A percentile compares a stretch with the other conserved stretches of the same genome.
Conservation (phyloP, 257 asterid species). For the Cynanchum wilfordii region DNA sequence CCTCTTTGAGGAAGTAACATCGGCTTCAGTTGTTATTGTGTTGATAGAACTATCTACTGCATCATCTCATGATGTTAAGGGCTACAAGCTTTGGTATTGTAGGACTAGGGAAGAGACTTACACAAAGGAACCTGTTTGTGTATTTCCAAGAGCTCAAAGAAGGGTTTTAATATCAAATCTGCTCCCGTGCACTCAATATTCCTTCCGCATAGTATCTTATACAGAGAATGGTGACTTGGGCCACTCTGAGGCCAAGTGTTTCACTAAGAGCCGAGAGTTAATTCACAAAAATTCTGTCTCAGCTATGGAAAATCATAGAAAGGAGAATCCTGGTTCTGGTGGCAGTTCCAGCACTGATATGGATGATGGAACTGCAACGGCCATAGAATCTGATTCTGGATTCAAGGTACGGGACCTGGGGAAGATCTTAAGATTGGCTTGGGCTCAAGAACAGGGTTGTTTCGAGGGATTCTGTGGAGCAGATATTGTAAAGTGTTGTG, state of each 20-base stretch:
- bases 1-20: constrained; percentile 68
- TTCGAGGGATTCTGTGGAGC: constrained; percentile 47
- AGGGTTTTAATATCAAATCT: constrained; percentile 70
- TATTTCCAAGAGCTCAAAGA: constrained; percentile 68
- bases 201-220: constrained; percentile 67
- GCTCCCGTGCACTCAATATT: constrained; percentile 77
- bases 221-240: constrained; percentile 60
- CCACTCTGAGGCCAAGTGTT: constrained; percentile 80
- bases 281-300: constrained; percentile 39
- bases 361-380: constrained; percentile 29
- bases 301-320: constrained; percentile 29
- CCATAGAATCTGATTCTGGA: constrained; percentile 66
- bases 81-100: constrained; percentile 89
- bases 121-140: constrained; percentile 58
- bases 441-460: constrained; percentile 60
- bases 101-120: constrained; percentile 62
- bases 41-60: constrained; percentile 56
- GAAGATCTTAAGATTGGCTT: constrained; percentile 55
- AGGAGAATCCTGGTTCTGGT: constrained; percentile 42
- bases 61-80: constrained; percentile 46
- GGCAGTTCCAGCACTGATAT: constrained; percentile 51
- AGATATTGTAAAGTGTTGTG: constrained; percentile 33
- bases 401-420: constrained; percentile 88
- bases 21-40: constrained; percentile 60
- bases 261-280: constrained; percentile 67